Evolutionary conservation across 148 eudicot genomes (phyloP).

Genomic region (Vaccinium darrowii): DNA sequence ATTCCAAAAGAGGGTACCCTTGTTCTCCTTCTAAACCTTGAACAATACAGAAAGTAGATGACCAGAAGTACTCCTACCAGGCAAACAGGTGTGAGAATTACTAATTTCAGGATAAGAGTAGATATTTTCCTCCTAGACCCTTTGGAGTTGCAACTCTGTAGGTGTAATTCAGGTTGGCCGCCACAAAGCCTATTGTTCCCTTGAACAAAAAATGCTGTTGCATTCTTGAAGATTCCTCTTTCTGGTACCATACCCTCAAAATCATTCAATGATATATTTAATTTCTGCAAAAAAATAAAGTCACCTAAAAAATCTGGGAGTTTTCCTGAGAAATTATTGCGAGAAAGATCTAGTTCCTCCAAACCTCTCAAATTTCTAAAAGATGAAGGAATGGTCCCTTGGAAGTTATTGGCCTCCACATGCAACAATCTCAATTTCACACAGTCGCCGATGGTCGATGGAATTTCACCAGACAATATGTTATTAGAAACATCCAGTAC

Average conservation of each 20-base stretch:
- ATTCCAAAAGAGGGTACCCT: background rate
- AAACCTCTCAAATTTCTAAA: slow-evolving; percentile 7
- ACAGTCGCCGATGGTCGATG: background rate
- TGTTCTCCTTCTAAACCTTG: background rate
- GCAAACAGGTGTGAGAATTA: background rate
- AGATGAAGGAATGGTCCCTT: background rate
- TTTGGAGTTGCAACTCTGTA: background rate
- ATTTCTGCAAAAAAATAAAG: background rate
- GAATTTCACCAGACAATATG: background rate
- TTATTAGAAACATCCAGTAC: background rate
- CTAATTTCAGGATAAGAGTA: background rate
- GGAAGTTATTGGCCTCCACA: background rate
- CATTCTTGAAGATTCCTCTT: background rate
- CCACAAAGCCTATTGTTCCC: slow-evolving; percentile 12
- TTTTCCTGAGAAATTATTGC: slow-evolving; percentile 6
- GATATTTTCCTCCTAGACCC: background rate
- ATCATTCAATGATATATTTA: slow-evolving; percentile 13
- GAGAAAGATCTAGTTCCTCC: background rate
- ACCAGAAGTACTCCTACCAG: background rate
- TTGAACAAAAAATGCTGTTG: background rate
- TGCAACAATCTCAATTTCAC: background rate
- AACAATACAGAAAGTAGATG: background rate
- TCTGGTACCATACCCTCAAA: slow-evolving; percentile 1
- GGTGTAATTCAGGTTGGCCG: background rate
- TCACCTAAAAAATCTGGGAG: background rate